Evolutionary conservation across 805 yeast species (phyloP), one percentile per base, ranked within the genome.

Genomic region (Saturnispora dispora): DNA sequence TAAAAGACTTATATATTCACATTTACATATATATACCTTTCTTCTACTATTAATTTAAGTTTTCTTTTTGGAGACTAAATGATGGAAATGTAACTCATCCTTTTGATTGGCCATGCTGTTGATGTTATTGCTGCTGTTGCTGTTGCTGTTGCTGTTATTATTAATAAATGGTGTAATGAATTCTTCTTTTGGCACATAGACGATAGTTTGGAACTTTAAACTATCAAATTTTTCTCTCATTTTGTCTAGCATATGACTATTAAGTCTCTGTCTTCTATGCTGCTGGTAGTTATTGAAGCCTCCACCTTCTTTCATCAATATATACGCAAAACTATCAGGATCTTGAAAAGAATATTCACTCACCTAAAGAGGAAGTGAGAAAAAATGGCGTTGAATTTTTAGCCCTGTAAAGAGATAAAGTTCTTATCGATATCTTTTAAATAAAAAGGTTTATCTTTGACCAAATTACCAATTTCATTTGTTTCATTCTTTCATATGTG

Each of bases 61-160:
- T 23, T 23, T 40, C 13, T 18, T 22, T 40, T 22, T 23, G 4
- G 37, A 32, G 18, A 27, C 47, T 33, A 36, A 46, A 22, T 39
- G 39, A 50, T 30, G 33, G 30, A 58, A 52, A 49, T 50, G 50
- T 30, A 5, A 20, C 27, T 17, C 40, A 37, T 17, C 30, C 15
- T 42, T 35, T 37, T 37, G 41, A 40, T 23, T 40, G 10, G n/a
- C 44, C 23, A 22, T 40, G 18, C 25, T 23, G 13, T 23, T 40
- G 9, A 15, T 40, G 15, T 22, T 40, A 11, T 11, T 40, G 17
- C 25, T 40, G 15, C 22, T 39, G 22, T 20, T 9, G 23, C 25
- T 40, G 15, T 13, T 39, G 22, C 13, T 9, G 23, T 15, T 39
- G 22, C 22, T 40, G 20, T n/a, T 40, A 23, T 23, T 40, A 22